Base-by-base conservation (phyloP, 768 basidiomycete species). In the Panellus pusillus region DNA sequence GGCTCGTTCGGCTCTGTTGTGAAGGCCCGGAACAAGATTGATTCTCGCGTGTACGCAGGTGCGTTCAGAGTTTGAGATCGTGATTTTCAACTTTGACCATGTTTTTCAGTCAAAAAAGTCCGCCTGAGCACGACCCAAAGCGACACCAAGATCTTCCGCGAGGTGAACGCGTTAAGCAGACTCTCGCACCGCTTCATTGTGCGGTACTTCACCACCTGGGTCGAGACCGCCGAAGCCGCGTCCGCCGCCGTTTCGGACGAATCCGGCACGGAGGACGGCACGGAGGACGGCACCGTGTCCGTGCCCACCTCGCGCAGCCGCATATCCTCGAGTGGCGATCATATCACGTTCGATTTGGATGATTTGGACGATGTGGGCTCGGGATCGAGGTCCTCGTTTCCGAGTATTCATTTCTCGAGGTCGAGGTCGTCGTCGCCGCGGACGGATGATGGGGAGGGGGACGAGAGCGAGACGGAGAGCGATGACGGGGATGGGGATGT, bases 1-100 rank as follows among this genome's bases (percentile, higher is more conserved):
- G 94, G 94, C 0, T 92, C 82, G 0, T 96, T 93, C 68, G 93
- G 93, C 0, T 90, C 91, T n/a, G 93, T 97, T 0, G 93, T 97
- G 28, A 97, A 97, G 66, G 94, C 93, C 3, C 79, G 87, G 42
- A 93, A 96, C 64, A 90, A 84, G 73, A 84, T 95, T 18, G 94
- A 97, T 65, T 80, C 77, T 11, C 78, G 89, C 19, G 89, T 92
- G 51, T 94, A 93, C 65, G 91, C 90, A 12, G 86, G 87, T 85
- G 49, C 9, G 77, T 73, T 18, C 20, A 46, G 13, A 6, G 17
- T 44, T 56, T 46, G 14, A 37, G 36, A 20, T 2, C 19, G 18
- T 42, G 35, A 27, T 58, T 52, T 24, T 47, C 24, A 24, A n/a
- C 24, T 6, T 24, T 24, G 6, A 24, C 24, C 24, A 6, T 24